phyloP scores from a whole-genome alignment of 1,139 yeast species.

The Nakaseomyces sp. region DNA sequence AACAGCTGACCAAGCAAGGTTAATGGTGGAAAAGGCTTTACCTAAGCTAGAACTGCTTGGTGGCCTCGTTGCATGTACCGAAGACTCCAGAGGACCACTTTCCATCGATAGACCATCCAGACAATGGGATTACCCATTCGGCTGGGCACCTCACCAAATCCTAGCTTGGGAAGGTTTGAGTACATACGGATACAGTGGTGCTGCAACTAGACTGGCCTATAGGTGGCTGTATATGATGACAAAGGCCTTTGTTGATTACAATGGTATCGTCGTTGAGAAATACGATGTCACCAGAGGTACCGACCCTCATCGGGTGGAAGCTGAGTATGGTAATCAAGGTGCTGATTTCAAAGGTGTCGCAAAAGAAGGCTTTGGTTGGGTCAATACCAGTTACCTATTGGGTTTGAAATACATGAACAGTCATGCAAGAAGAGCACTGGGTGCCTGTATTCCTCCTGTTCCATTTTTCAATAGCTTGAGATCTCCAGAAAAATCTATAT shows the following conservation, averaged over 20 bases:
- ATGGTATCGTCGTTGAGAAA: slow-evolving; percentile 93
- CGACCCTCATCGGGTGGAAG: slow-evolving; percentile 86
- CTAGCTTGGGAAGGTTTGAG: slow-evolving; percentile 83
- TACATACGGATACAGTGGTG: slow-evolving; percentile 61
- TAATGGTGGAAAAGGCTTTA: slow-evolving; percentile 52
- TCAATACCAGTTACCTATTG: slow-evolving; percentile 72
- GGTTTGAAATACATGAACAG: slow-evolving; percentile 67
- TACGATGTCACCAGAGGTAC: slow-evolving; percentile 79
- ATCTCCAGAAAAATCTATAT: slow-evolving; percentile 37
- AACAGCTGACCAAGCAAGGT: slow-evolving; percentile 61
- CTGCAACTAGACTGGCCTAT: slow-evolving; percentile 65
- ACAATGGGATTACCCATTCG: slow-evolving; percentile 97
- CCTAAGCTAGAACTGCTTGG: slow-evolving; percentile 75
- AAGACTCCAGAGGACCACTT: slow-evolving; percentile 63
- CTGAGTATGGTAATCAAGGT: slow-evolving; percentile 97
- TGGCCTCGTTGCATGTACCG: slow-evolving; percentile 83
- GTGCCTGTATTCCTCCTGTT: slow-evolving; percentile 76
- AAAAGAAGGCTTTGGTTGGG: slow-evolving; percentile 97
- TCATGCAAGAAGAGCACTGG: slow-evolving; percentile 69
- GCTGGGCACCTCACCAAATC: slow-evolving; percentile 99
- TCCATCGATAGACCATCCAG: slow-evolving; percentile 69
- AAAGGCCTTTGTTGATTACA: slow-evolving; percentile 83
- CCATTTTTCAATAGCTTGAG: slow-evolving; percentile 53
- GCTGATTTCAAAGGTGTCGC: slow-evolving; percentile 89
- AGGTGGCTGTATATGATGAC: slow-evolving; percentile 90